Base-by-base conservation (phyloP, 2,329 filamentous ascomycete genomes). In the Penicillium nordicum region DNA sequence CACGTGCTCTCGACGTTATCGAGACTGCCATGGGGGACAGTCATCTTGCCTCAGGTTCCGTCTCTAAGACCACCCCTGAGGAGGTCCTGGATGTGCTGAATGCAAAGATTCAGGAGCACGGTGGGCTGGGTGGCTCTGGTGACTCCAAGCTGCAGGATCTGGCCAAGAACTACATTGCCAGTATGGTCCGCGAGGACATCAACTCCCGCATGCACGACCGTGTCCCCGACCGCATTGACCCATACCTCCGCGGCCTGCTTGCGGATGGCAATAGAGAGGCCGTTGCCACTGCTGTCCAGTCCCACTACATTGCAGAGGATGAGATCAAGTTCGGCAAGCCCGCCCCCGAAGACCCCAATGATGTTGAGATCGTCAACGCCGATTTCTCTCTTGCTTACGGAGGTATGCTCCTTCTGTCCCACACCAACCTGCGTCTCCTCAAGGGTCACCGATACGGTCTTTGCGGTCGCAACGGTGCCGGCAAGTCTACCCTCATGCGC, bases 401-500 rank as follows among this genome's bases (percentile, higher is more conserved):
- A 73, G 94, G 94, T 69, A 97, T 97, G 92, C 85, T 99, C 64
- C 80, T 99, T 59, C 84, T 99, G 23, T 97, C 92, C 5, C 94
- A 97, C 79, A 97, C 94, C 64, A 97, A 97, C 74, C 81, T 99
- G 42, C 88, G 92, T 41, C 85, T 99, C 9, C 84, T 97, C 69
- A 97, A 97, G 81, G 94, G 94, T 55, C 94, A 97, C 76, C 88
- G 94, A 57, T 99, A 99, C 72, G 94, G 94, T 74, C 89, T 99
- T 18, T 97, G 93, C 69, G 94, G 94, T 68, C 89, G 93, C 67
- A 99, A 99, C 74, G 94, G 94, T 79, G 92, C 92, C 55, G 94
- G 94, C 71, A 99, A 99, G 80, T 97, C 94, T n/a, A 99, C 94
- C 1, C 84, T 99, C 57, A 97, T 99, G 94, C 90, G 91, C 72